Conservation (phyloP, 129 eudicot genomes). For the Heracleum sosnowskyi region DNA sequence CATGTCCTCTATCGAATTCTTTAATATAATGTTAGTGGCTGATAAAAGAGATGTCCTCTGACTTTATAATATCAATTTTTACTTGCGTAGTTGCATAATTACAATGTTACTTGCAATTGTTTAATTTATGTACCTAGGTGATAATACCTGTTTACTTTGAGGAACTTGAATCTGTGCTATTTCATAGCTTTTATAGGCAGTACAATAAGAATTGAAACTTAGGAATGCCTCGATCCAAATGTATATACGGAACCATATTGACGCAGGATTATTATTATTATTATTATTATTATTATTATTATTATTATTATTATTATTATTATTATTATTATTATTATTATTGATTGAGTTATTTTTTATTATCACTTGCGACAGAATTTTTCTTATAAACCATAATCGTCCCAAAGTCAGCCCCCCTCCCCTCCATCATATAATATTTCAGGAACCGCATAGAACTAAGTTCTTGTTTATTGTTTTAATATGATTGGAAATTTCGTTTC, state of each 20-base stretch:
- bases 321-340: too few species aligned
- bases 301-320: too few species aligned
- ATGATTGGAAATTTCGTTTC: conserved; percentile 21
- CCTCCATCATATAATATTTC: background rate
- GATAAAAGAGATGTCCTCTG: too few species aligned
- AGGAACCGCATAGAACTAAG: background rate
- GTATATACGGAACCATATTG: background rate
- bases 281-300: too few species aligned
- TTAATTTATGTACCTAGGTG: conserved; percentile 19
- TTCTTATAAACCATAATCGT: too few species aligned
- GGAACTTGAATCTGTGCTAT: conserved; percentile 18
- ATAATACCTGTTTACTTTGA: background rate
- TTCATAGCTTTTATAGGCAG: background rate
- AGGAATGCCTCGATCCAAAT: background rate
- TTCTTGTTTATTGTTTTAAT: background rate
- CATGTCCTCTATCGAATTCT: background rate
- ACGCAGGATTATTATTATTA: too few species aligned
- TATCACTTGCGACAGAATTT: too few species aligned
- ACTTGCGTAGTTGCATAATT: too few species aligned
- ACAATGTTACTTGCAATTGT: too few species aligned
- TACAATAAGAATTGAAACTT: background rate
- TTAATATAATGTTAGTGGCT: background rate
- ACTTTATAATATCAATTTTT: background rate
- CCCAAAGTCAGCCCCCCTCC: too few species aligned
- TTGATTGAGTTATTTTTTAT: too few species aligned